These are phyloP conservation scores for Fusarium hainanense DNA, from an alignment of 2,329 filamentous ascomycete genomes.

Conservation along the genomic window DNA sequence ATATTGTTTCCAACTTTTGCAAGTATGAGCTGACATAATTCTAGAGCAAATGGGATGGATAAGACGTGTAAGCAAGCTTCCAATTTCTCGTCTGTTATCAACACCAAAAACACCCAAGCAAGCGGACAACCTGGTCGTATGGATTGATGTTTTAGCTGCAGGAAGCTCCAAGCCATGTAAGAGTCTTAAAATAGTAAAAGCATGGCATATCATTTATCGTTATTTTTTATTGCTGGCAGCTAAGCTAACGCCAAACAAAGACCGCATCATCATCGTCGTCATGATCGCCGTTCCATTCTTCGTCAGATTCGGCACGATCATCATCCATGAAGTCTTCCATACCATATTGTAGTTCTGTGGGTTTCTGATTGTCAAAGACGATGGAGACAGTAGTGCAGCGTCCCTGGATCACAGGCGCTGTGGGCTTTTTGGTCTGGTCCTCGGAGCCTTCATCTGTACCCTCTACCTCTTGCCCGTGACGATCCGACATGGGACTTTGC, in stretches of 20 bases:
- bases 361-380: constrained; percentile 80
- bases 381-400: constrained; percentile 77
- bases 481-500: not conserved
- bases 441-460: constrained; percentile 16
- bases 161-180: not conserved
- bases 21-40: constrained; percentile 5
- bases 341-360: constrained; percentile 72
- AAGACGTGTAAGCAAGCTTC: not conserved
- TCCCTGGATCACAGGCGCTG: constrained; percentile 71
- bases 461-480: constrained; percentile 18
- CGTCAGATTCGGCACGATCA: constrained; percentile 66
- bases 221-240: not conserved
- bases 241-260: constrained; percentile 45
- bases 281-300: constrained; percentile 68
- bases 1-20: not conserved
- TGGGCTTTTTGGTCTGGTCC: constrained; percentile 45
- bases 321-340: constrained; percentile 78
- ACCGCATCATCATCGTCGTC: constrained; percentile 59
- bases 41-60: not conserved
- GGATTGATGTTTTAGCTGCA: not conserved
- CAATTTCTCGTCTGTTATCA: not conserved
- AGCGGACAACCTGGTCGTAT: not conserved
- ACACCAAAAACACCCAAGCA: not conserved
- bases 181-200: not conserved
- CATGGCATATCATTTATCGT: not conserved